A percentile compares a stretch with the other conserved stretches of the same genome.
Conservation (phyloP, 305 asterid species). For the Rubia balearica region DNA sequence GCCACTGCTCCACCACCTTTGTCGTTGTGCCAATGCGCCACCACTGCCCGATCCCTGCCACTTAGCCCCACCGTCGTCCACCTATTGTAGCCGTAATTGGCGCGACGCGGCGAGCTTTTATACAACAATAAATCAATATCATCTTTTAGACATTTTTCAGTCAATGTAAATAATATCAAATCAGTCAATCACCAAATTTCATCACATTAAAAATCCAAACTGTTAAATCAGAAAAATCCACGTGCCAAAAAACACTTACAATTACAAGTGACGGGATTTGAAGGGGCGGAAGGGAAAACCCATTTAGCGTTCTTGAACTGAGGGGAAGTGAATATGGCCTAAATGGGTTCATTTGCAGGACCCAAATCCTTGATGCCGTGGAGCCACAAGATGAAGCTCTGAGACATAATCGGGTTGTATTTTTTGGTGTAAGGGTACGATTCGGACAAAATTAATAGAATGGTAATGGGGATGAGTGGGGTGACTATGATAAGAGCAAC, state of each 20-base stretch:
- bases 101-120: no score
- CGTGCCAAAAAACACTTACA: constrained; percentile 35
- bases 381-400: constrained; percentile 78
- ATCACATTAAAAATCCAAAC: neutral
- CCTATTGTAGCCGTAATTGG: no score
- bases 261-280: constrained; percentile 75
- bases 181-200: neutral
- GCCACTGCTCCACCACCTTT: no score
- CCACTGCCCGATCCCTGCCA: no score
- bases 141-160: neutral
- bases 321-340: constrained; percentile 63
- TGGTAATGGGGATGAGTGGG: constrained; percentile 37
- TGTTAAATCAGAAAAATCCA: neutral
- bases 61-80: no score
- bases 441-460: constrained; percentile 29
- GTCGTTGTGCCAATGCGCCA: no score
- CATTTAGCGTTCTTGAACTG: constrained; percentile 61
- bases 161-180: neutral
- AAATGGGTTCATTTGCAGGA: constrained; percentile 88
- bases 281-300: constrained; percentile 94
- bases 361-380: constrained; percentile 96
- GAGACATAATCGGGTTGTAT: constrained; percentile 41
- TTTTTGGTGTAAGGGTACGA: constrained; percentile 6
- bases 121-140: neutral
- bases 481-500: constrained; percentile 36